Conservation (phyloP, 805 yeast species). For the Pichia phayaonensis region DNA sequence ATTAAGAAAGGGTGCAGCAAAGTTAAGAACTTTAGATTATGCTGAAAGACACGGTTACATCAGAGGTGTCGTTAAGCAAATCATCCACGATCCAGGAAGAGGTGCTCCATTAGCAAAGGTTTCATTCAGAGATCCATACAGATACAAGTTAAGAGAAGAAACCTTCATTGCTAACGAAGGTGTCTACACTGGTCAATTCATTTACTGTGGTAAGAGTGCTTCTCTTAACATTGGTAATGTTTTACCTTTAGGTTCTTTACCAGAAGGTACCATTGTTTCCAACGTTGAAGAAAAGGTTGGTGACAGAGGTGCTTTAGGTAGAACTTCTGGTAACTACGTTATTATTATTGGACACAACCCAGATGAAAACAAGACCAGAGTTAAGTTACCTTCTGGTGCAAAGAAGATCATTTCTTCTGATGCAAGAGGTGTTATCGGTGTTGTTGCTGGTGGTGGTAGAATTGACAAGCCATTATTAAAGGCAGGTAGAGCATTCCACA, state of each 20-base stretch:
- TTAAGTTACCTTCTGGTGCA: conserved; percentile 98
- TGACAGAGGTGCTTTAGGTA: conserved; percentile 99
- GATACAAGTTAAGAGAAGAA: conserved; percentile 95
- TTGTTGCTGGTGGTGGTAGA: conserved; percentile 99
- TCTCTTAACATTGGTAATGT: conserved; percentile 95
- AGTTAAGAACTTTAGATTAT: conserved; percentile 97
- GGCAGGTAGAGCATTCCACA: conserved; percentile 99
- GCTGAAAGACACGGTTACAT: conserved; percentile 99
- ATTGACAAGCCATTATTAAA: conserved; percentile 98
- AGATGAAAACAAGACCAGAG: conserved; percentile 98
- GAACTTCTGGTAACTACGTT: conserved; percentile 99
- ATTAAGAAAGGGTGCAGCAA: conserved; percentile 99
- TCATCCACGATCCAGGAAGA: conserved; percentile 99
- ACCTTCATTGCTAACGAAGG: conserved; percentile 99
- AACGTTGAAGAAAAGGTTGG: conserved; percentile 98
- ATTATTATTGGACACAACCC: conserved; percentile 99
- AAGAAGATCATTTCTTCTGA: conserved; percentile 92
- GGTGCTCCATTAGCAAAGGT: conserved; percentile 99
- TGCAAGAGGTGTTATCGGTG: conserved; percentile 99
- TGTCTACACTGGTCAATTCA: conserved; percentile 98
- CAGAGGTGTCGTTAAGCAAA: conserved; percentile 98
- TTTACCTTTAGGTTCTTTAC: conserved; percentile 92
- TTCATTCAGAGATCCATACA: conserved; percentile 99
- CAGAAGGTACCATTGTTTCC: conserved; percentile 98
- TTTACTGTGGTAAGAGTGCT: conserved; percentile 98